A percentile compares a stretch with the other conserved stretches of the same genome.
These are phyloP conservation scores for Vicia villosa DNA, from an alignment of 306 rosid genomes.

Conservation along the genomic window DNA sequence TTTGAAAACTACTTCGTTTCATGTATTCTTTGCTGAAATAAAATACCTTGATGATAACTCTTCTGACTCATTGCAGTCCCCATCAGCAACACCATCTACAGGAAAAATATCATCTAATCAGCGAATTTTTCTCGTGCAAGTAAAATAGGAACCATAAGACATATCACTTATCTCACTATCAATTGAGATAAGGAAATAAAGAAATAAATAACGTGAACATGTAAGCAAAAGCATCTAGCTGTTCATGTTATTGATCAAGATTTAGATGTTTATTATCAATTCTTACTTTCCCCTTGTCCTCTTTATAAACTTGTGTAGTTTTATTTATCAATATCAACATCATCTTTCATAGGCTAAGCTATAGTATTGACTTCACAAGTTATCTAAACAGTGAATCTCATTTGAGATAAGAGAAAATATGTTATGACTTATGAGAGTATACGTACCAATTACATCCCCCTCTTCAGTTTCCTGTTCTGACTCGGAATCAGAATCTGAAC, in stretches of 20 bases:
- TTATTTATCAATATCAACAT: neutral
- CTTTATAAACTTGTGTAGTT: neutral
- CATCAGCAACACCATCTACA: constrained; percentile 51
- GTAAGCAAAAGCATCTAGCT: constrained; percentile 5
- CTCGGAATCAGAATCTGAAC: constrained; percentile 62
- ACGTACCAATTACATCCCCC: constrained; percentile 55
- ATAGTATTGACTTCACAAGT: neutral
- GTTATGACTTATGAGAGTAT: neutral
- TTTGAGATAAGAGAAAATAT: constrained; percentile 13
- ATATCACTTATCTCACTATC: constrained; percentile 5
- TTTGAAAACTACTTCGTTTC: neutral
- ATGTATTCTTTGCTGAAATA: constrained; percentile 18
- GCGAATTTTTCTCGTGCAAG: constrained; percentile 13
- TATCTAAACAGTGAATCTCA: constrained; percentile 28
- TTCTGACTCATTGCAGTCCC: constrained; percentile 57
- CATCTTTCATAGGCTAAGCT: neutral
- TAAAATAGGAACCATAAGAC: neutral
- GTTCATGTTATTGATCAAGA: neutral
- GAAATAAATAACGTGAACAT: neutral
- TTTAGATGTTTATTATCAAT: neutral
- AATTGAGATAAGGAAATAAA: neutral
- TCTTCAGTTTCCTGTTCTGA: constrained; percentile 60
- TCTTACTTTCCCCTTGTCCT: constrained; percentile 10
- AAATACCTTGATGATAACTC: constrained; percentile 64
- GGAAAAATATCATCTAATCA: constrained; percentile 12